Base-by-base conservation (phyloP, 345 rosid genomes). In the Trapa bicornis region DNA sequence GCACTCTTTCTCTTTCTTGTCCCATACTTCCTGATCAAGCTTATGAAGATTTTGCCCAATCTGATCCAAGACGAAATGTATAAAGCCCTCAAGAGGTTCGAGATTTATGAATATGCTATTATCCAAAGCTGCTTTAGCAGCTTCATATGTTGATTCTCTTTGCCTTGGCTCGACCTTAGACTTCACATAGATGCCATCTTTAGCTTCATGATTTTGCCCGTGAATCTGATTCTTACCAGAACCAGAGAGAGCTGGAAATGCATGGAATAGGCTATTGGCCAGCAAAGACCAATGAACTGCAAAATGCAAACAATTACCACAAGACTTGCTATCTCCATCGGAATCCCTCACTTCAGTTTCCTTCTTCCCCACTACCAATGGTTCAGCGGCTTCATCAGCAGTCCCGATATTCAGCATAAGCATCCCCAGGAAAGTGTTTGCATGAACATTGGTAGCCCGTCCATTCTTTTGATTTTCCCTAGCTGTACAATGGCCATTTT, bases 281-380 rank as follows among this genome's bases (percentile, higher is more conserved):
- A 88, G 73, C 81, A 88, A 69, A 8, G 96, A 83, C 88, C 87
- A 88, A 65, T 88, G 80, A 71, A 85, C 80, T 0, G 92, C 88
- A 82, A 90, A 90, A 73, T 84, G 87, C 74, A 86, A 82, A 75
- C 97, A 91, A 65, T 85, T 86, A 0, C 73, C 48, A 71, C 97
- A 88, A 75, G 95, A 82, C 67, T 71, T 87, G 35, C 67, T 86
- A 2, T 77, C 84, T 68, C 74, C 79, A 58, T 78, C 80, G 66
- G 45, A 47, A 66, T 66, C 76, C 75, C 73, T 37, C 47, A 35
- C 54, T 65, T 43, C 53, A 61, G 64, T 71, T 32, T n/a, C 37
- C 68, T 29, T 71, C 82, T 74, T 79, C 78, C 72, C 69, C 54
- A 65, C 73, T 71, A 64, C 72, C 75, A 68, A 72, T 69, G 78